Percentiles rank a stretch among this genome's conserved stretches.
Evolutionary conservation across 306 rosid species (phyloP).

Genomic region (Sphenostylis stenocarpa): DNA sequence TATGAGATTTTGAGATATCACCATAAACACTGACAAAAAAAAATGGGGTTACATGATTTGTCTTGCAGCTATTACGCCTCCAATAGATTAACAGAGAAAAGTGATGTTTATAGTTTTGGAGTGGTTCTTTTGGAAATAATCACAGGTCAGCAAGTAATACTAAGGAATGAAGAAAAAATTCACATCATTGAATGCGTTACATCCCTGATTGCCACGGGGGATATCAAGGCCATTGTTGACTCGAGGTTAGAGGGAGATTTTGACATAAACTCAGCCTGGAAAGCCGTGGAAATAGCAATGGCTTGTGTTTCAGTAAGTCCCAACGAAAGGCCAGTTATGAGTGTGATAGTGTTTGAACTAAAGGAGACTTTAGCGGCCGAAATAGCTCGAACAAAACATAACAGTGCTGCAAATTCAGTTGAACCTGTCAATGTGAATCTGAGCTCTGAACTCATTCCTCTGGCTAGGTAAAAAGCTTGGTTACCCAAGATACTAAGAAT

Average conservation of each 20-base stretch:
- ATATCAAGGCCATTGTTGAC: constrained; percentile 40
- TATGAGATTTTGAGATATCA: not conserved
- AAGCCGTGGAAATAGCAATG: constrained; percentile 48
- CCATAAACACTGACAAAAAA: not conserved
- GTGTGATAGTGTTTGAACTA: constrained; percentile 31
- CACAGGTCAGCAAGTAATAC: constrained; percentile 34
- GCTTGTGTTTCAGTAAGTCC: constrained; percentile 39
- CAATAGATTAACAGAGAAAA: constrained; percentile 49
- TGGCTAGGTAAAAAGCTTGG: too few relatives aligned
- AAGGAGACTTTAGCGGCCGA: constrained; percentile 40
- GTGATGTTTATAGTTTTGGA: constrained; percentile 62
- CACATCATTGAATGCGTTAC: constrained; percentile 45
- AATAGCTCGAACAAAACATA: not conserved
- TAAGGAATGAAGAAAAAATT: constrained; percentile 12
- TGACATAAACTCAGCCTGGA: constrained; percentile 43
- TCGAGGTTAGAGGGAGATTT: constrained; percentile 33
- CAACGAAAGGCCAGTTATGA: constrained; percentile 46
- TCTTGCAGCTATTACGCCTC: constrained; percentile 37
- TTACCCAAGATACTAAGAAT: too few relatives aligned
- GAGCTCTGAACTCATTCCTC: not conserved
- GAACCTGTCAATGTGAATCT: not conserved
- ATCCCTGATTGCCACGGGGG: constrained; percentile 29
- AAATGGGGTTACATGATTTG: not conserved
- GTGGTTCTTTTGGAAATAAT: constrained; percentile 51
- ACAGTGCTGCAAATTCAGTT: not conserved